These are phyloP conservation scores for Teunomyces barrocoloradensis DNA, from an alignment of 805 yeast species.

Conservation along the genomic window DNA sequence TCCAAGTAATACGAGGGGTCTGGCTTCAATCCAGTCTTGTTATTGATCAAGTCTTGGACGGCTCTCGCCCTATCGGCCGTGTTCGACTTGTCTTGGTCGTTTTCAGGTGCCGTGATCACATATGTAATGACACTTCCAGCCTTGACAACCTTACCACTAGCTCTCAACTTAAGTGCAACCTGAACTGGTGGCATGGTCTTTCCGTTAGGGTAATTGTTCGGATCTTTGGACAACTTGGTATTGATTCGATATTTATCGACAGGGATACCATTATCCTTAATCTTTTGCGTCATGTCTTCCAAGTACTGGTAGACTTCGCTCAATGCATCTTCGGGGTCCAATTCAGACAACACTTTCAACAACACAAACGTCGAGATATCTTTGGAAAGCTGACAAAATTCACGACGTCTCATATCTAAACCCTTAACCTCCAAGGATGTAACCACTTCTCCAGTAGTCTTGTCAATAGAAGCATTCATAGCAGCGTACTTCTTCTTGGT, in stretches of 20 bases:
- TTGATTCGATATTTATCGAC: conserved; percentile 73
- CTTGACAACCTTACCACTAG: conserved; percentile 80
- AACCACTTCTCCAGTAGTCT: conserved; percentile 50
- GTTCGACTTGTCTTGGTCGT: conserved; percentile 34
- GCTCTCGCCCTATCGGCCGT: conserved; percentile 85
- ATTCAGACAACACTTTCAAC: conserved; percentile 65
- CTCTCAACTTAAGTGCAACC: conserved; percentile 78
- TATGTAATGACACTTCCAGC: conserved; percentile 90
- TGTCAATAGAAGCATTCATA: conserved; percentile 54
- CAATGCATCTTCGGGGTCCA: conserved; percentile 75
- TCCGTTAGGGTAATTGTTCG: conserved; percentile 76
- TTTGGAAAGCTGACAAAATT: conserved; percentile 88
- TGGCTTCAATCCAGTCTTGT: conserved; percentile 52
- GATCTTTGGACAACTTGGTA: conserved; percentile 88
- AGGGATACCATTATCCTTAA: conserved; percentile 61
- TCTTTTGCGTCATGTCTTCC: conserved; percentile 54
- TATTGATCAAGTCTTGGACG: conserved; percentile 64
- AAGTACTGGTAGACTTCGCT: conserved; percentile 69
- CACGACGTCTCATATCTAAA: conserved; percentile 95
- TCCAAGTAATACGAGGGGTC: conserved; percentile 80
- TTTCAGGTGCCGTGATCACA: conserved; percentile 55
- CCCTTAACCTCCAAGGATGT: conserved; percentile 86
- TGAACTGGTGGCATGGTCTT: conserved; percentile 78
- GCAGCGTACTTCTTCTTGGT: conserved; percentile 99
- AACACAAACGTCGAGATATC: conserved; percentile 78